Evolutionary conservation across 176 grass and related monocot genomes (phyloP).

Genomic region (Oryza nivara): DNA sequence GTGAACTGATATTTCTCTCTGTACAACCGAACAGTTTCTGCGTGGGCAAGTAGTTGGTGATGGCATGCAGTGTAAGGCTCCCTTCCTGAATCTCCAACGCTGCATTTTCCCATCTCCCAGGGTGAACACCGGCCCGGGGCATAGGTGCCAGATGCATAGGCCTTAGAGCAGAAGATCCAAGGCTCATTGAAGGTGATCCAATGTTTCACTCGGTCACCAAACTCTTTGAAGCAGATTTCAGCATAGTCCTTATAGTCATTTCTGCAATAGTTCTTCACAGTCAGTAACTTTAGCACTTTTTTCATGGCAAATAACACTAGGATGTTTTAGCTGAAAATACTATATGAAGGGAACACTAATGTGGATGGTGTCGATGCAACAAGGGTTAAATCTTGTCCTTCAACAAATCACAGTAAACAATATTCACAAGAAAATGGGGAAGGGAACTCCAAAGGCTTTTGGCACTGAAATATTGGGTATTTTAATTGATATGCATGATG

Average conservation of each 20-base stretch:
- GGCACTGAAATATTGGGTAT: no score
- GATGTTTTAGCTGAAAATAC: neutral
- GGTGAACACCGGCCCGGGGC: neutral
- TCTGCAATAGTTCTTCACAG: conserved; percentile 14
- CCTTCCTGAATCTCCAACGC: conserved; percentile 22
- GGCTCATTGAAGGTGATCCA: neutral
- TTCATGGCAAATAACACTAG: no score
- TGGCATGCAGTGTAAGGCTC: conserved; percentile 68
- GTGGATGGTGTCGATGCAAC: neutral
- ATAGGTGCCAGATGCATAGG: neutral
- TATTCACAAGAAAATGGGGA: no score
- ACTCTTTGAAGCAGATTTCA: conserved; percentile 65
- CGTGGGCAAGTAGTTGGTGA: conserved; percentile 68
- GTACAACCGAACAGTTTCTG: conserved; percentile 40
- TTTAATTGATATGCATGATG: neutral
- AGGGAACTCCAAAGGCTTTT: no score
- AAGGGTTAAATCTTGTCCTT: no score
- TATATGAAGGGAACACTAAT: neutral
- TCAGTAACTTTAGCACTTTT: neutral
- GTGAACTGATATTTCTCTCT: conserved; percentile 70
- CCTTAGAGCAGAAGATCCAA: neutral
- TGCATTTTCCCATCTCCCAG: neutral
- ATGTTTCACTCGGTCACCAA: conserved; percentile 10
- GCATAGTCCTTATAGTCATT: conserved; percentile 59
- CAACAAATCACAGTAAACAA: no score